Base-by-base conservation (phyloP, 2,329 filamentous ascomycete genomes). In the Rachicladosporium sp. region DNA sequence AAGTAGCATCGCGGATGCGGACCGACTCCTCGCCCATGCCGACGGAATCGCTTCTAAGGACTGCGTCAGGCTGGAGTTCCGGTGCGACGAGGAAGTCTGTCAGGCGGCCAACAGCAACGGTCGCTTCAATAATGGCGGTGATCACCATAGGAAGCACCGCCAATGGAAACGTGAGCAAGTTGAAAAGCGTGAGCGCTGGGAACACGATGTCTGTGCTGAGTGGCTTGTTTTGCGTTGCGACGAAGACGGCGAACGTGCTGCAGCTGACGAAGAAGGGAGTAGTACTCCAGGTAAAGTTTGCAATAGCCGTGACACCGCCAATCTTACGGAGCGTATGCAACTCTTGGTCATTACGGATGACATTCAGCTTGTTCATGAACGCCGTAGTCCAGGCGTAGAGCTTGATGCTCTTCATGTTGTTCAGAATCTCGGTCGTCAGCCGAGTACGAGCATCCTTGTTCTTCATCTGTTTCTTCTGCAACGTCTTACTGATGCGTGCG, bases 341-440 rank as follows among this genome's bases (percentile, higher is more conserved):
- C 63, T 98, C 91, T 52, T 86, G 76, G 54, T 98, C 91, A 63
- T 98, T 98, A 62, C 91, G 79, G 44, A 98, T 87, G 59, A 84
- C 83, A 64, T 91, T 96, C 43, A 98, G 76, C 64, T 93, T 94
- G 63, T 87, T 91, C 80, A 95, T 94, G 58, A 98, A 98, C 10
- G 91, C 89, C 23, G 80, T 82, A 29, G 88, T 89, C 91, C 91
- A 98, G 23, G 91, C 91, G 59, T 95, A 98, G 12, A 98, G 75
- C 67, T 98, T 98, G 68, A 98, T 71, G 58, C 87, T 93, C 69
- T 98, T 98, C 84, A 98, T 98, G 65, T 96, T 96, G 70, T 93
- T 95, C 56, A 98, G 70, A 49, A 98, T 98, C 62, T 98, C 91
- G 5, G 89, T 93, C 70, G 96, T 95, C 43, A 98, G 67, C 36